These are phyloP conservation scores for Cetraspora pellucida DNA, from an alignment of 192 early-diverging fungal species.

Conservation along the genomic window DNA sequence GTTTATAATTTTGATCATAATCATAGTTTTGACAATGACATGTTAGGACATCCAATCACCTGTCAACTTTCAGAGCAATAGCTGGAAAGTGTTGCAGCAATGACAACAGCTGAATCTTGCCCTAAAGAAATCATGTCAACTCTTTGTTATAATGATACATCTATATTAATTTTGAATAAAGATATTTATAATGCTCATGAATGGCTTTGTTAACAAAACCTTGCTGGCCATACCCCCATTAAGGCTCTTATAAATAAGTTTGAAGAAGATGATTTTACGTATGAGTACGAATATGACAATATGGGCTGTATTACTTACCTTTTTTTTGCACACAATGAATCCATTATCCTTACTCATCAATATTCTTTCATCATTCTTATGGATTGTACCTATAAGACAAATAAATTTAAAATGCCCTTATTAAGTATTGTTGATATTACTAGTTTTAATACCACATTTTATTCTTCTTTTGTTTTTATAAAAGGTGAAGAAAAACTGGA, in stretches of 20 bases:
- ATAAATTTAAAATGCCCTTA: constrained; percentile 1
- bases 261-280: background rate
- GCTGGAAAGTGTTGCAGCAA: background rate
- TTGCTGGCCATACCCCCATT: background rate
- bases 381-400: constrained; percentile 5
- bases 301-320: background rate
- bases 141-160: background rate
- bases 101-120: background rate
- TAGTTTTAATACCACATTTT: background rate
- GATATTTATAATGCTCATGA: constrained; percentile 11
- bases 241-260: constrained; percentile 6
- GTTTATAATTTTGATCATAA: background rate
- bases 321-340: constrained; percentile 8
- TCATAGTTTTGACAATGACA: background rate
- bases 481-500: background rate
- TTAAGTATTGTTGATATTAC: constrained; percentile 6
- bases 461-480: background rate
- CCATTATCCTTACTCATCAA: background rate
- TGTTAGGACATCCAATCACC: background rate
- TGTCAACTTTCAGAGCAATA: background rate
- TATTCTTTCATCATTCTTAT: constrained; percentile 6
- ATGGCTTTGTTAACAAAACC: background rate
- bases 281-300: constrained; percentile 10
- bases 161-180: constrained; percentile 1
- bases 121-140: background rate